Conservation (phyloP, 768 basidiomycete genomes). For the Asterophora lycoperdoides region DNA sequence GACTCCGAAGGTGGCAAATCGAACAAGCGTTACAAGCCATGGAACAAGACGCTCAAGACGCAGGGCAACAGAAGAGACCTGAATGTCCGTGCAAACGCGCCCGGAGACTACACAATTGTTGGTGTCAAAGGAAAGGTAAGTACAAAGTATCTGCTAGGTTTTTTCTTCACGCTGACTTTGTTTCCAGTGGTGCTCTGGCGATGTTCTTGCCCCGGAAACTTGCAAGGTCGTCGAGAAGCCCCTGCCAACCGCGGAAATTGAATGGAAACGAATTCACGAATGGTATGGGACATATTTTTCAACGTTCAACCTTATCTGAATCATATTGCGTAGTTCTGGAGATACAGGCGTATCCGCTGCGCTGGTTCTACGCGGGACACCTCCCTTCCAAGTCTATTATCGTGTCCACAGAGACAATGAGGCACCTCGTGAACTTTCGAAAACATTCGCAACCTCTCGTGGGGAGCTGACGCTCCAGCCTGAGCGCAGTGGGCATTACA, state of each 20-base stretch:
- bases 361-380: slow-evolving; percentile 80
- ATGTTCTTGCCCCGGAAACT: slow-evolving; percentile 77
- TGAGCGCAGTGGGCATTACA: slow-evolving; percentile 84
- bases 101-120: slow-evolving; percentile 75
- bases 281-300: slow-evolving; percentile 46
- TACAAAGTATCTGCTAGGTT: neutral
- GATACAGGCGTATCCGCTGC: slow-evolving; percentile 90
- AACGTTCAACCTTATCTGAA: neutral
- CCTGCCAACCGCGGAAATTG: slow-evolving; percentile 76
- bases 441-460: slow-evolving; percentile 63
- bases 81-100: slow-evolving; percentile 46
- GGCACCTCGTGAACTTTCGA: slow-evolving; percentile 50
- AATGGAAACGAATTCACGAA: slow-evolving; percentile 87
- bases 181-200: slow-evolving; percentile 69
- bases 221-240: slow-evolving; percentile 76
- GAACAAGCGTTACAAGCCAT: slow-evolving; percentile 47
- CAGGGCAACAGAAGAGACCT: slow-evolving; percentile 41
- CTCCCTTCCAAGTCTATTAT: slow-evolving; percentile 86
- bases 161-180: neutral
- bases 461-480: slow-evolving; percentile 85
- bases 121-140: slow-evolving; percentile 66
- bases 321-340: slow-evolving; percentile 53
- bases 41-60: slow-evolving; percentile 60
- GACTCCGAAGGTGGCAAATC: slow-evolving; percentile 29
- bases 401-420: slow-evolving; percentile 68